Base-by-base conservation (phyloP, 2,329 filamentous ascomycete genomes). In the Aspergillus amoenus region DNA sequence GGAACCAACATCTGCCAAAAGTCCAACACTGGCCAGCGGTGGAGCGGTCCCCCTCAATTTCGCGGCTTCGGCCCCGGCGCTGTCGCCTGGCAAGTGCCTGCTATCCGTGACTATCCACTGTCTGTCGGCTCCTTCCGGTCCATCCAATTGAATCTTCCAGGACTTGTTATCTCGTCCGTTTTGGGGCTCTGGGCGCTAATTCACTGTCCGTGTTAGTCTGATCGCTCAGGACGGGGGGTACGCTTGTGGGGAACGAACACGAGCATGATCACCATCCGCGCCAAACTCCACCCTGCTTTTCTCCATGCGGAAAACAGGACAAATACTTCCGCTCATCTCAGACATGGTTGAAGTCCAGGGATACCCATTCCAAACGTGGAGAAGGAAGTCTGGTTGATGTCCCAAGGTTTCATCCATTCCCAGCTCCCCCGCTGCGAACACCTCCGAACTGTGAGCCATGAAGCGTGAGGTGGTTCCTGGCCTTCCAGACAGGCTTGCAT, bases 231-330 rank as follows among this genome's bases (percentile, higher is more conserved):
- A 30, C 27, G 9, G 24, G 11, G 27, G 9, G 34, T 37, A 24
- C 43, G 9, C 15, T 24, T 41, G 48, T 53, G 49, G 53, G 40
- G 46, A 37, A 24, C 17, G n/a, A 24, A 21, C 22, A 37, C 4
- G 37, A 34, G 45, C n/a, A 42, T 43, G 53, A 55, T 55, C 53
- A 18, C 45, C 53, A 50, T 39, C 45, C 46, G 34, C 50, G 42
- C 42, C 39, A 37, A 44, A 30, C 42, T 49, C 32, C 37, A 44
- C 18, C 15, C 15, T 52, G 8, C 41, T 37, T 45, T 45, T 45
- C 50, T 46, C 51, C 51, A 18, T 34, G 30, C 21, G 17, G 30
- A 22, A 39, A 32, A 48, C 44, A 47, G 22, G 42, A 45, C 18
- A 12, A n/a, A 46, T 30, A 46, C 17, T 21, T 22, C 41, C 41